phyloP scores from a whole-genome alignment of 495 filamentous ascomycete species.

The Copromyces sp. region DNA sequence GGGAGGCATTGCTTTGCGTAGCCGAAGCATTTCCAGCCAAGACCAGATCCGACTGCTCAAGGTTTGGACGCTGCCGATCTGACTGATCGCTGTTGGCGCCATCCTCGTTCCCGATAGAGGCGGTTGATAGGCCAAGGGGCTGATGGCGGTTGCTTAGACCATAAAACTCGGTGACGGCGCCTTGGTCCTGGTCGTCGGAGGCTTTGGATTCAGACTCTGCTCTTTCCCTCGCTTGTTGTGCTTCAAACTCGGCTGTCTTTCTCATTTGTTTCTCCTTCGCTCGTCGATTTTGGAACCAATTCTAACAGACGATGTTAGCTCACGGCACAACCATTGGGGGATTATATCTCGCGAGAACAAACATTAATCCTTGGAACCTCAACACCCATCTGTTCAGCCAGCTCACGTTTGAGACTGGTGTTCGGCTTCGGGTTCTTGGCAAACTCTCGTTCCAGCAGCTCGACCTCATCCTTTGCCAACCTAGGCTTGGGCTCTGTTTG shows the following conservation, averaged over 20 bases:
- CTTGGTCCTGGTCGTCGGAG: slow-evolving; percentile 22
- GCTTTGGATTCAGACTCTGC: slow-evolving; percentile 27
- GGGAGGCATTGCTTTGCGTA: slow-evolving; percentile 1
- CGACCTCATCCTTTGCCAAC: slow-evolving; percentile 74
- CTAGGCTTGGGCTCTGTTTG: slow-evolving; percentile 52
- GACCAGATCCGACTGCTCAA: background rate
- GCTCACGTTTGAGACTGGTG: slow-evolving; percentile 61
- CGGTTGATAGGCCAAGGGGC: slow-evolving; percentile 26
- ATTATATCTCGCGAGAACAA: slow-evolving; percentile 23
- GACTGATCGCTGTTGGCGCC: slow-evolving; percentile 16
- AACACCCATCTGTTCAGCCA: slow-evolving; percentile 62
- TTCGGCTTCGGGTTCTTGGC: slow-evolving; percentile 67
- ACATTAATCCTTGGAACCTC: slow-evolving; percentile 71
- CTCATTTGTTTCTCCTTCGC: slow-evolving; percentile 74
- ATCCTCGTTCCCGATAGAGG: slow-evolving; percentile 20
- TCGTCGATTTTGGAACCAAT: slow-evolving; percentile 87
- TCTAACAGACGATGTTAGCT: slow-evolving; percentile 43
- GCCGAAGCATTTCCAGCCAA: background rate
- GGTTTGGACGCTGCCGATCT: slow-evolving; percentile 1
- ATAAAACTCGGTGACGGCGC: slow-evolving; percentile 18
- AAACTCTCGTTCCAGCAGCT: slow-evolving; percentile 65
- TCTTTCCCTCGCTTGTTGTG: slow-evolving; percentile 46
- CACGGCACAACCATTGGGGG: background rate
- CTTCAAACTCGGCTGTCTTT: slow-evolving; percentile 56
- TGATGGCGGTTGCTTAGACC: slow-evolving; percentile 22